Conservation (phyloP, 306 rosid genomes). For the Pyrus communis region DNA sequence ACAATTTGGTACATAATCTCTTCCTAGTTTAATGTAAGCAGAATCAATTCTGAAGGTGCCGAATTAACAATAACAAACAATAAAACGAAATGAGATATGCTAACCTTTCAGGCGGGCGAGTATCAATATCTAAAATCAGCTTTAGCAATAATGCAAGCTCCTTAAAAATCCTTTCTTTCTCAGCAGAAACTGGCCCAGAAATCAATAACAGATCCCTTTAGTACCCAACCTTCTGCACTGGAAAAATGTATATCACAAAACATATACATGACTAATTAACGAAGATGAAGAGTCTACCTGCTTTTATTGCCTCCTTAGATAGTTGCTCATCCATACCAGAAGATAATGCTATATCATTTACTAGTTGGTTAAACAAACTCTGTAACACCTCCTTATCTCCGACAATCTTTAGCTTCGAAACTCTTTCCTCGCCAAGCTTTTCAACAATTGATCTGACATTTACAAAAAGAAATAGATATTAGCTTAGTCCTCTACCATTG, state of each 20-base stretch:
- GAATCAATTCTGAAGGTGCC: not conserved
- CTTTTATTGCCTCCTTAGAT: slow-evolving; percentile 68
- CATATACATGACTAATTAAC: slow-evolving; percentile 13
- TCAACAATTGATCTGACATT: slow-evolving; percentile 48
- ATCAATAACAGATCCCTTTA: slow-evolving; percentile 25
- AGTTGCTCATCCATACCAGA: slow-evolving; percentile 46
- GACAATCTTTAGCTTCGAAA: slow-evolving; percentile 48
- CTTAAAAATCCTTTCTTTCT: slow-evolving; percentile 78
- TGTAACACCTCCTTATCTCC: slow-evolving; percentile 69
- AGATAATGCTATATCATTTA: slow-evolving; percentile 30
- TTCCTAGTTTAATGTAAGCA: not conserved
- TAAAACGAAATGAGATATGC: too few species aligned
- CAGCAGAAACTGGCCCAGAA: slow-evolving; percentile 59
- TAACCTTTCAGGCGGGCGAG: slow-evolving; percentile 67
- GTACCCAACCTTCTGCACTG: slow-evolving; percentile 16
- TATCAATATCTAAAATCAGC: slow-evolving; percentile 72
- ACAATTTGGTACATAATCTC: not conserved
- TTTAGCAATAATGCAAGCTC: slow-evolving; percentile 76
- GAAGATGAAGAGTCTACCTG: slow-evolving; percentile 42
- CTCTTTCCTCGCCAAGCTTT: slow-evolving; percentile 74
- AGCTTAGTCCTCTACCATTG: slow-evolving; percentile 11
- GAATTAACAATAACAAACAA: not conserved
- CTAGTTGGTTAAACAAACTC: slow-evolving; percentile 62
- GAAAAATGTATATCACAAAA: slow-evolving; percentile 13
- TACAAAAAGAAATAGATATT: slow-evolving; percentile 16